Conservation (phyloP, 192 early-diverging fungal species). For the Backusella westeae region DNA sequence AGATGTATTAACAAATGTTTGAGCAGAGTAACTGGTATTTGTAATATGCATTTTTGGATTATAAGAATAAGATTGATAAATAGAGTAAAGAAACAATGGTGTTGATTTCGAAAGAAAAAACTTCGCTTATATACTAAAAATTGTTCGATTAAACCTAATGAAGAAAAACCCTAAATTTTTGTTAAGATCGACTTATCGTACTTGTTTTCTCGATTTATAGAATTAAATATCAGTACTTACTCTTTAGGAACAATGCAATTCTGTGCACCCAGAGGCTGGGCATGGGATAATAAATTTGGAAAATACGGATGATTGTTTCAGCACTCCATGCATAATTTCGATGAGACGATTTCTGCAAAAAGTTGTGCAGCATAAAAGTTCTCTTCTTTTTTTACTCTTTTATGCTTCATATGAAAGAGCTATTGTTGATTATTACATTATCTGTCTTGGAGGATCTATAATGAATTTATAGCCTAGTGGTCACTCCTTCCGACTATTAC, state of each 20-base stretch:
- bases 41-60: background rate
- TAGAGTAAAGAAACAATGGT: background rate
- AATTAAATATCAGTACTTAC: background rate
- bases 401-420: background rate
- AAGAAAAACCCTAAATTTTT: background rate
- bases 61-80: background rate
- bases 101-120: background rate
- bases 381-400: background rate
- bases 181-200: background rate
- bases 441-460: background rate
- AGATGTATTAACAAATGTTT: background rate
- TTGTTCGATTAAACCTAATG: background rate
- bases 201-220: background rate
- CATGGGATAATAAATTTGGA: background rate
- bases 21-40: background rate
- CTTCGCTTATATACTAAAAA: background rate
- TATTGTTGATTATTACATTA: background rate
- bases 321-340: background rate
- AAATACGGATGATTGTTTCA: background rate
- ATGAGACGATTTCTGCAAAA: background rate
- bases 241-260: background rate
- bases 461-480: background rate
- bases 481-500: background rate
- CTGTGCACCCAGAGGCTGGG: background rate
- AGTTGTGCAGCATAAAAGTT: background rate